A percentile compares a stretch with the other conserved stretches of the same genome.
phyloP scores from a whole-genome alignment of 2,329 filamentous ascomycete species.

The Ceratocystiopsis minuta region DNA sequence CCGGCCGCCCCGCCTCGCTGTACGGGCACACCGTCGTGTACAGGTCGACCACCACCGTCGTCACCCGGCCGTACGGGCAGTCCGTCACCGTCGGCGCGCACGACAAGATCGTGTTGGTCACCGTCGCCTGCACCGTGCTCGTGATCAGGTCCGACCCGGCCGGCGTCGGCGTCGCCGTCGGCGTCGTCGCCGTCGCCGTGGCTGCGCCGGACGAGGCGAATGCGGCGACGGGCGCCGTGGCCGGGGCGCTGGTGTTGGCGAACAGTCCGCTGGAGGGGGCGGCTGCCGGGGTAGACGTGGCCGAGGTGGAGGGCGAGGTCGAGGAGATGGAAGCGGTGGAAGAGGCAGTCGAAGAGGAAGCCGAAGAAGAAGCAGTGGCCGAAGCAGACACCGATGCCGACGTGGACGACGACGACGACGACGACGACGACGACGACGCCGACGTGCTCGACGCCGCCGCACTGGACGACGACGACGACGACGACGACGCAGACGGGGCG shows the following conservation, averaged over 20 bases:
- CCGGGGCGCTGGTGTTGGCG: no score
- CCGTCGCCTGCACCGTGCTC: conserved; percentile 22
- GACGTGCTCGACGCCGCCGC: neutral
- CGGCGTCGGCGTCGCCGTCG: no score
- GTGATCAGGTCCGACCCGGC: conserved; percentile 11
- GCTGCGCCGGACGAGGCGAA: no score
- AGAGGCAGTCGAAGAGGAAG: neutral
- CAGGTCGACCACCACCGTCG: conserved; percentile 8
- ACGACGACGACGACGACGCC: neutral
- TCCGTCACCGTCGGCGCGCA: conserved; percentile 10
- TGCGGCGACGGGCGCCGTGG: no score
- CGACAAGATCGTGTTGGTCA: conserved; percentile 13
- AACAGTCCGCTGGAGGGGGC: neutral
- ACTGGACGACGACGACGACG: no score
- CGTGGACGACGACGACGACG: no score
- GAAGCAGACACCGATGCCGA: conserved; percentile 5
- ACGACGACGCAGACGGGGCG: no score
- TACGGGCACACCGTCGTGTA: conserved; percentile 11
- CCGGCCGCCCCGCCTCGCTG: conserved; percentile 1
- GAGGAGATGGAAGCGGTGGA: neutral
- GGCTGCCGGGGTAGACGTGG: no score
- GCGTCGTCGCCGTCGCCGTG: no score
- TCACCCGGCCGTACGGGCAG: conserved; percentile 10
- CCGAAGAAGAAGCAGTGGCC: conserved; percentile 1
- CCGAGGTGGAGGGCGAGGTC: neutral